These are phyloP conservation scores for Fraxinus latifolia DNA, from an alignment of 305 asterid species.

Conservation along the genomic window DNA sequence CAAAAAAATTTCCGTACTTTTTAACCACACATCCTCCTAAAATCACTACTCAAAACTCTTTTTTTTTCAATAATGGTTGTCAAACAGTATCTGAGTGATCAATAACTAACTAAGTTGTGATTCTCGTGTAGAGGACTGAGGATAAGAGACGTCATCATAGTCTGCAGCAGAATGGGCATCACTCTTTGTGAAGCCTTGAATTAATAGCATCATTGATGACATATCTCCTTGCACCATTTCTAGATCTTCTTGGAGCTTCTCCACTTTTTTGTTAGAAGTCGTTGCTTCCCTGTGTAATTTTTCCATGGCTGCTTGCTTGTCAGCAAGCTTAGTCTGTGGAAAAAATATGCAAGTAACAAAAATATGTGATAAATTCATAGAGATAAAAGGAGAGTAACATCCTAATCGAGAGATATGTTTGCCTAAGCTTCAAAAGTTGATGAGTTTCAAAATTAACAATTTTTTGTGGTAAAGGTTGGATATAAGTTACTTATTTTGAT, in stretches of 20 bases:
- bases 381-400: background rate
- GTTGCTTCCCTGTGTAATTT: slow-evolving; percentile 80
- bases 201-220: slow-evolving; percentile 54
- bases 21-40: background rate
- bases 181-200: slow-evolving; percentile 62
- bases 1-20: background rate
- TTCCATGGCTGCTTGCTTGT: slow-evolving; percentile 92
- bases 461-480: background rate
- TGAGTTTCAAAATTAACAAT: background rate
- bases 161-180: slow-evolving; percentile 36
- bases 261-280: slow-evolving; percentile 66
- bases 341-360: background rate
- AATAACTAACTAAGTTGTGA: slow-evolving; percentile 50
- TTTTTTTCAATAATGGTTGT: background rate
- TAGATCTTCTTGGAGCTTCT: slow-evolving; percentile 69
- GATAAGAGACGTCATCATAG: slow-evolving; percentile 41
- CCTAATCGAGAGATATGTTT: background rate
- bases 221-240: slow-evolving; percentile 59
- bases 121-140: slow-evolving; percentile 30
- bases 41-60: background rate
- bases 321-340: slow-evolving; percentile 78
- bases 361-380: background rate
- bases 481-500: background rate
- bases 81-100: background rate
- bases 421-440: background rate